A percentile compares a stretch with the other conserved stretches of the same genome.
Evolutionary conservation across 2,329 filamentous ascomycete species (phyloP).

Genomic region (Sporothrix sp.): DNA sequence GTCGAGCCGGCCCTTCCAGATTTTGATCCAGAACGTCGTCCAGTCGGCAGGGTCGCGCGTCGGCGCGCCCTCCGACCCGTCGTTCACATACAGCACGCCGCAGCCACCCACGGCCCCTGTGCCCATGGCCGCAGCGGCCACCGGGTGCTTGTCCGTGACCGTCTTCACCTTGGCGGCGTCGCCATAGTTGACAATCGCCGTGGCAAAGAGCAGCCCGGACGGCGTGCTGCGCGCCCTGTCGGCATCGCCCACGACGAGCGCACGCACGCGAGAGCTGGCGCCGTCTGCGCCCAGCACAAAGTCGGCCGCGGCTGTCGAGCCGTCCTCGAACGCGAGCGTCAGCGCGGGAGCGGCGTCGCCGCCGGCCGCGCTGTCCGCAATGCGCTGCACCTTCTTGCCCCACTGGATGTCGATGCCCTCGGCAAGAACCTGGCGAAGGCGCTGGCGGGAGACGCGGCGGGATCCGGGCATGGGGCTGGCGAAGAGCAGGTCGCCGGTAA

Average conservation of each 20-base stretch:
- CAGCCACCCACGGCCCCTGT: constrained; percentile 22
- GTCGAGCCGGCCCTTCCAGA: constrained; percentile 24
- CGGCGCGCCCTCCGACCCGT: constrained; percentile 13
- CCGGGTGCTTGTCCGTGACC: constrained; percentile 24
- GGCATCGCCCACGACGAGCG: constrained; percentile 23
- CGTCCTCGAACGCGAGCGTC: constrained; percentile 22
- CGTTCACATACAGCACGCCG: constrained; percentile 19
- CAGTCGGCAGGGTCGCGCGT: constrained; percentile 20
- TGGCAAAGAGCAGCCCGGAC: constrained; percentile 25
- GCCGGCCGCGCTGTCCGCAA: neutral
- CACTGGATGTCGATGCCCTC: constrained; percentile 27
- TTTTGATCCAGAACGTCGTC: constrained; percentile 29
- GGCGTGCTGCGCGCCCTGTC: constrained; percentile 20
- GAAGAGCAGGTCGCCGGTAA: constrained; percentile 29
- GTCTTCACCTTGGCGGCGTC: constrained; percentile 23
- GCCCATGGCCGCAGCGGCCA: constrained; percentile 25
- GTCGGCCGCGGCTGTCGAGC: constrained; percentile 18
- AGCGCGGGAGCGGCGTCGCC: constrained; percentile 10
- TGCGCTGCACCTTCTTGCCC: constrained; percentile 19
- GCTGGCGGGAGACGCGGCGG: constrained; percentile 27
- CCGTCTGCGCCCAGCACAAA: constrained; percentile 28
- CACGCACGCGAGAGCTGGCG: constrained; percentile 23
- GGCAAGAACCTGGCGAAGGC: constrained; percentile 25
- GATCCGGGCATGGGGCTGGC: constrained; percentile 25
- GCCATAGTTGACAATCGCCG: constrained; percentile 19